phyloP scores from a whole-genome alignment of 2,329 filamentous ascomycete genomes.

The Alternaria triticina region DNA sequence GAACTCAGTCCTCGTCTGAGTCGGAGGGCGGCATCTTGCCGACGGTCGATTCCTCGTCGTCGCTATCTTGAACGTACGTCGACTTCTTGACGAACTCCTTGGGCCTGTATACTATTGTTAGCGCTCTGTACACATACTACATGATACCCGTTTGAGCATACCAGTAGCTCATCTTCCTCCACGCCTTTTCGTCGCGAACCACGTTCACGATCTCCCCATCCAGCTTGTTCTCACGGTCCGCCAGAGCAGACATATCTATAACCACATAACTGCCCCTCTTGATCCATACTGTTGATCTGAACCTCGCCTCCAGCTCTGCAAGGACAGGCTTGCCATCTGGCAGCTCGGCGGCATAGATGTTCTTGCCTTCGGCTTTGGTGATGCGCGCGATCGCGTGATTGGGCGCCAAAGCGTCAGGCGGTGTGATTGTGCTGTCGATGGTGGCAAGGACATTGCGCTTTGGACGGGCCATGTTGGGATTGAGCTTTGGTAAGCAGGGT shows the following conservation, averaged over 20 bases:
- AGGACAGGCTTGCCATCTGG: slow-evolving; percentile 69
- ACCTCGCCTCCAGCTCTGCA: slow-evolving; percentile 81
- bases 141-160: slow-evolving; percentile 31
- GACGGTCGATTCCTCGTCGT: slow-evolving; percentile 78
- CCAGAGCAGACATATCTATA: slow-evolving; percentile 72
- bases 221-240: slow-evolving; percentile 75
- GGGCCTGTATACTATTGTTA: slow-evolving; percentile 65
- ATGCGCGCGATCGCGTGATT: slow-evolving; percentile 75
- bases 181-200: slow-evolving; percentile 86
- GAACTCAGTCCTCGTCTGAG: slow-evolving; percentile 66
- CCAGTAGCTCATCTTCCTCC: slow-evolving; percentile 92
- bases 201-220: slow-evolving; percentile 91
- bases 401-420: slow-evolving; percentile 61
- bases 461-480: slow-evolving; percentile 67
- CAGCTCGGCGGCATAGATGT: slow-evolving; percentile 79
- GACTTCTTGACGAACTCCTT: slow-evolving; percentile 74
- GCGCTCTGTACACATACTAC: slow-evolving; percentile 17
- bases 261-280: slow-evolving; percentile 87
- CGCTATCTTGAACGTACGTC: slow-evolving; percentile 66
- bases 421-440: slow-evolving; percentile 71
- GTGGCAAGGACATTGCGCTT: slow-evolving; percentile 81
- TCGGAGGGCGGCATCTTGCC: slow-evolving; percentile 86
- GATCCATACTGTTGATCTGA: slow-evolving; percentile 93
- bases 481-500: not conserved
- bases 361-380: slow-evolving; percentile 84